These are phyloP conservation scores for Diospyros kaki DNA, from an alignment of 148 eudicot genomes.

Conservation along the genomic window DNA sequence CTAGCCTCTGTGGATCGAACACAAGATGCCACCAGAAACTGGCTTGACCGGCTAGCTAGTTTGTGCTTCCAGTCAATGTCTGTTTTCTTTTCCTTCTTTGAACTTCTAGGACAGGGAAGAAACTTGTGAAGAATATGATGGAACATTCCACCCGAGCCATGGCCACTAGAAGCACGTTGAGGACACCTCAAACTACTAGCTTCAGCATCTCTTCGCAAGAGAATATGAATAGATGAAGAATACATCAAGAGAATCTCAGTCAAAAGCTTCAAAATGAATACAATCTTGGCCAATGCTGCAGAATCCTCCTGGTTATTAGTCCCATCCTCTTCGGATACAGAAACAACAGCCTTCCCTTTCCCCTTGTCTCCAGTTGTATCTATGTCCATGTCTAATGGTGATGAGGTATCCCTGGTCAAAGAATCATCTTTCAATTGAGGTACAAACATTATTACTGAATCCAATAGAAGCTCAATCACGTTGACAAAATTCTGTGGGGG, in stretches of 20 bases:
- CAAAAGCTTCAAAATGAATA: conserved; percentile 79
- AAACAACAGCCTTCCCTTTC: conserved; percentile 82
- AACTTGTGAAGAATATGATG: conserved; percentile 81
- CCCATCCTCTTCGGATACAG: conserved; percentile 48
- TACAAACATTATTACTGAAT: conserved; percentile 54
- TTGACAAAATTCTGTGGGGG: conserved; percentile 79
- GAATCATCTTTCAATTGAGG: conserved; percentile 68
- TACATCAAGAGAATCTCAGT: conserved; percentile 85
- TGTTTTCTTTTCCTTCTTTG: conserved; percentile 67
- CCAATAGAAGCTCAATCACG: conserved; percentile 90
- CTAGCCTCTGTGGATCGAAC: conserved; percentile 96
- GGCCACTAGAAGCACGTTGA: conserved; percentile 37
- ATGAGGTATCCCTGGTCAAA: conserved; percentile 29
- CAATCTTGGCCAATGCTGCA: conserved; percentile 73
- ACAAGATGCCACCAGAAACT: conserved; percentile 89
- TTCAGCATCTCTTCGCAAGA: conserved; percentile 81
- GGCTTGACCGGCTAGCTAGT: conserved; percentile 66
- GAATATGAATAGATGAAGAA: conserved; percentile 73
- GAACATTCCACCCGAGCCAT: conserved; percentile 56
- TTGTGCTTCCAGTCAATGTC: conserved; percentile 94
- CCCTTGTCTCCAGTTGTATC: conserved; percentile 65
- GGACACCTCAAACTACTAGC: conserved; percentile 56
- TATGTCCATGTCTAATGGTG: conserved; percentile 67
- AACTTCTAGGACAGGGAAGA: conserved; percentile 57
- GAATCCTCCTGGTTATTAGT: conserved; percentile 55